Evolutionary conservation across 202 grass and related monocot species (phyloP), one percentile per base, ranked within the genome.

Genomic region (Miscanthus sacchariflorus): DNA sequence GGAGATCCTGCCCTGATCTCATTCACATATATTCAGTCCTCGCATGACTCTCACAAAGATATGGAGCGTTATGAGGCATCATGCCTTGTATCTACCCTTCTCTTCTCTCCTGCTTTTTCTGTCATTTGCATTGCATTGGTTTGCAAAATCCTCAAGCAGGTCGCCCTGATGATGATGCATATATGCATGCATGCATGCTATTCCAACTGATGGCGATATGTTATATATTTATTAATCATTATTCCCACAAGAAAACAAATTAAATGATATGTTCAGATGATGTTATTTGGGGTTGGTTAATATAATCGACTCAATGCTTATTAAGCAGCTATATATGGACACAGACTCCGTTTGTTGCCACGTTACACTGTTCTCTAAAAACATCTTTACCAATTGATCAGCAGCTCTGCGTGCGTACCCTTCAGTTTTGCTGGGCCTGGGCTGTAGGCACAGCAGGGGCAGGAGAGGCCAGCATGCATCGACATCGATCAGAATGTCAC

Each of bases 41-140:
- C 54, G 56, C 67, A 72, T 88, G 81, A 88, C 87, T 84, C 14
- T 49, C 81, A 88, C 66, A 30, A 79, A 84, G 66, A 88, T 72
- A 84, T 13, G 49, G 38, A 52, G 80, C 35, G 54, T 77, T 59
- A 77, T 59, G 70, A 43, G 46, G 64, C 63, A 77, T 88, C 79
- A 71, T 83, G 12, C 13, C 27, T 35, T 68, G 13, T 68, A 33
- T 33, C 24, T 68, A 33, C 49, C 49, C 77, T 27, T 39, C 44
- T 83, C n/a, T 38, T 88, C 72, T 61, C 12, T 48, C 25, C 27
- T 15, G 1, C 13, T 68, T 30, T 68, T 68, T 68, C 10, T 68
- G 35, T 8, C 73, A 23, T 72, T 12, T 74, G 52, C 44, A 27
- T 58, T 79, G 25, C 13, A 33, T 68, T 78, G 63, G 19, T 69